These are phyloP conservation scores for Oehlia diaphana DNA, from an alignment of 192 early-diverging fungal species.

Conservation along the genomic window DNA sequence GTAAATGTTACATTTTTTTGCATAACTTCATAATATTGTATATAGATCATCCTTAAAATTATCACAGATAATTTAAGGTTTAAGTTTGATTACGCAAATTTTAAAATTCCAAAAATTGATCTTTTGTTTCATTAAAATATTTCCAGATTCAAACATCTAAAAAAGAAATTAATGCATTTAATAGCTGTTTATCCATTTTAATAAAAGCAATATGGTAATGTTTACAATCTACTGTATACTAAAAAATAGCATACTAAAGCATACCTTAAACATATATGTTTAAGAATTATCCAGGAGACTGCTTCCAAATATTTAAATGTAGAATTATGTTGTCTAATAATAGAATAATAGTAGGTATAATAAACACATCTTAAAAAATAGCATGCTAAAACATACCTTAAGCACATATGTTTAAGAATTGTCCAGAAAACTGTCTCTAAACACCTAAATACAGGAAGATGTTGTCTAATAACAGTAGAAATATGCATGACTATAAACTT, in stretches of 20 bases:
- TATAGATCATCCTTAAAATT: no score
- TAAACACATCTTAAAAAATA: neutral
- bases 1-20: no score
- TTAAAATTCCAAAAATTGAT: neutral
- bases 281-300: no score
- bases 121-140: neutral
- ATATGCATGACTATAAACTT: neutral
- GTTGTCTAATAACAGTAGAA: neutral
- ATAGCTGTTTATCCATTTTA: no score
- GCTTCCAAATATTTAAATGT: no score
- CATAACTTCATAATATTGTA: neutral
- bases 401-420: neutral
- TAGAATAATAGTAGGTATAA: no score
- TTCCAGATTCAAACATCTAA: neutral
- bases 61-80: neutral
- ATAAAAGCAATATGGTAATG: neutral
- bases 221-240: slow-evolving; percentile 14
- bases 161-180: neutral
- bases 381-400: neutral
- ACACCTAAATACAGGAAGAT: neutral
- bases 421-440: neutral
- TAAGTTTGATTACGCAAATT: neutral
- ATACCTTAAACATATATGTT: no score
- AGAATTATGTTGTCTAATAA: no score
- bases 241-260: no score